Evolutionary conservation across 352 stramenopile genomes (phyloP).

Genomic region (Phytophthora aleatoria): DNA sequence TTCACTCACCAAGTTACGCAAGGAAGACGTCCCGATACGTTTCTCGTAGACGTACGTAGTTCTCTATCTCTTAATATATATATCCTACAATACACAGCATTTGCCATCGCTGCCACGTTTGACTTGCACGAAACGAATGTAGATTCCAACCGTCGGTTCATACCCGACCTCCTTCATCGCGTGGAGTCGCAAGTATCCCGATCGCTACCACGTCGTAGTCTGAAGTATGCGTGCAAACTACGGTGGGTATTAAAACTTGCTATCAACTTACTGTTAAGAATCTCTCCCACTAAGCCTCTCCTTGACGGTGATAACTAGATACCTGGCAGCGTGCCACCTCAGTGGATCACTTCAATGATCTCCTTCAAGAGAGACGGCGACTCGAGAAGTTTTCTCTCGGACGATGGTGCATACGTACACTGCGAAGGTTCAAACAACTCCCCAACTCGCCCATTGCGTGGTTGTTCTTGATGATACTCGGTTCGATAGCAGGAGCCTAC

Average conservation of each 20-base stretch:
- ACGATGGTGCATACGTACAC: constrained; percentile 61
- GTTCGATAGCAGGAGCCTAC: constrained; percentile 61
- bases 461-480: constrained; percentile 74
- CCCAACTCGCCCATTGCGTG: constrained; percentile 83
- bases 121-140: background rate
- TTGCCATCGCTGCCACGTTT: too few species aligned
- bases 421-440: constrained; percentile 74
- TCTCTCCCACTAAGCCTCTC: too few species aligned
- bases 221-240: constrained; percentile 26
- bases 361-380: constrained; percentile 63
- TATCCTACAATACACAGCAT: too few species aligned
- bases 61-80: too few species aligned
- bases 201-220: background rate
- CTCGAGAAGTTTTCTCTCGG: constrained; percentile 59
- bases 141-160: constrained; percentile 7
- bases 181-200: background rate
- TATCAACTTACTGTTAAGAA: too few species aligned
- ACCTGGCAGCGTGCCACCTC: constrained; percentile 75
- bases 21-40: constrained; percentile 52
- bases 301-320: constrained; percentile 43
- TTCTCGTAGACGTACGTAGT: constrained; percentile 14
- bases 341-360: constrained; percentile 67
- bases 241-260: constrained; percentile 3
- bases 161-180: background rate
- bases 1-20: constrained; percentile 55